Evolutionary conservation across 2,329 filamentous ascomycete species (phyloP).

Genomic region (Aureobasidium vineae): DNA sequence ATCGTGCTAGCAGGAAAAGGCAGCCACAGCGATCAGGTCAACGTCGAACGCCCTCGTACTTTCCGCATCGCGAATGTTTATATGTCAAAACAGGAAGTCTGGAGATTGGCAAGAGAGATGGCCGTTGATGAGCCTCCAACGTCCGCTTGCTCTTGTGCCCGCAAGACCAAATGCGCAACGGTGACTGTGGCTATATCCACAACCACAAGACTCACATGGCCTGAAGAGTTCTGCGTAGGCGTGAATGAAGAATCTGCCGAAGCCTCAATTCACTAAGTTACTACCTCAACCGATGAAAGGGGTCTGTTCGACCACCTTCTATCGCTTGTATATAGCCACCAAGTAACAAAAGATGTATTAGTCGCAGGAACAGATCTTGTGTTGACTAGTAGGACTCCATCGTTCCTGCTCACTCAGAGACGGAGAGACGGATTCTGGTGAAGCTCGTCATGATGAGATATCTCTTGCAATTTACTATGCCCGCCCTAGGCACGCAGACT

Average conservation of each 20-base stretch:
- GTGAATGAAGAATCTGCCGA: background rate
- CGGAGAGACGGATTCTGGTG: background rate
- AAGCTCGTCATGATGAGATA: background rate
- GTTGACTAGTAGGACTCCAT: no score
- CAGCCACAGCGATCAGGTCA: conserved; percentile 9
- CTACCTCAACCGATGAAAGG: background rate
- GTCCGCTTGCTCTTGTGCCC: background rate
- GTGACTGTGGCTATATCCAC: background rate
- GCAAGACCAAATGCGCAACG: background rate
- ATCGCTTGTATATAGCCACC: background rate
- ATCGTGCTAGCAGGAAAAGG: background rate
- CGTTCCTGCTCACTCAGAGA: background rate
- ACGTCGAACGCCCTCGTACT: conserved; percentile 18
- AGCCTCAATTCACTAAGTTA: background rate
- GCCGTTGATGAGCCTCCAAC: conserved; percentile 13
- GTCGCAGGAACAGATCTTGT: background rate
- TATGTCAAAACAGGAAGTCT: conserved; percentile 15
- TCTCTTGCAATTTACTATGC: no score
- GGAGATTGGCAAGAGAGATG: conserved; percentile 10
- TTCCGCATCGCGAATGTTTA: background rate
- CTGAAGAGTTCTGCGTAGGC: background rate
- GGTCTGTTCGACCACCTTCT: background rate
- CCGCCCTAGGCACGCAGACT: background rate
- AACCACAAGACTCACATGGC: background rate
- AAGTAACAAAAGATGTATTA: no score